Evolutionary conservation across 225 moss, liverwort and hornwort genomes (phyloP).

Genomic region (Sphagnum contortum): DNA sequence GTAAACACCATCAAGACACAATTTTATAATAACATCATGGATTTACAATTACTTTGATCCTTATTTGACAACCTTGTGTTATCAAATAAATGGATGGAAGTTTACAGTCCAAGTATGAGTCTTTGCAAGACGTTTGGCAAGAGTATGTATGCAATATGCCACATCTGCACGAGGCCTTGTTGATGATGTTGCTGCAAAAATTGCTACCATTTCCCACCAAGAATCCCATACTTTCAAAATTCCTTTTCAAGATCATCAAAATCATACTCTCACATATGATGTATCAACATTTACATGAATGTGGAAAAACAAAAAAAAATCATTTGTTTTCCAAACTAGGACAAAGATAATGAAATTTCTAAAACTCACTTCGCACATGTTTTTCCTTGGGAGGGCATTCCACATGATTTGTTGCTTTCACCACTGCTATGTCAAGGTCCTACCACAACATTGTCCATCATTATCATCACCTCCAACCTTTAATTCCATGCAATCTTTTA

Average conservation of each 20-base stretch:
- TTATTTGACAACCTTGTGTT: too few relatives aligned
- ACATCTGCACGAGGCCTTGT: slow-evolving; percentile 97
- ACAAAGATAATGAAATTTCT: too few relatives aligned
- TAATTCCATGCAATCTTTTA: not conserved
- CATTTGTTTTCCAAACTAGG: too few relatives aligned
- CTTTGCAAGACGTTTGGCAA: slow-evolving; percentile 96
- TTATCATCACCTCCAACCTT: not conserved
- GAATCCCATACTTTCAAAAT: too few relatives aligned
- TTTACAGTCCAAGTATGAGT: slow-evolving; percentile 99
- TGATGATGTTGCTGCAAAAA: slow-evolving; percentile 87
- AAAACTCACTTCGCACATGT: slow-evolving; percentile 90
- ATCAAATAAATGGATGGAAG: not conserved
- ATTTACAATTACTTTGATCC: too few relatives aligned
- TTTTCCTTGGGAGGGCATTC: slow-evolving; percentile 97
- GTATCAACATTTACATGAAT: too few relatives aligned
- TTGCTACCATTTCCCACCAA: slow-evolving; percentile 35
- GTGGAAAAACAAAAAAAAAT: too few relatives aligned
- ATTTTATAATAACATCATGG: too few relatives aligned
- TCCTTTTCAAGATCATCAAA: too few relatives aligned
- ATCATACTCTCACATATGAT: too few relatives aligned
- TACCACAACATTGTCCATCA: slow-evolving; percentile 16
- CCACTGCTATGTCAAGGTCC: slow-evolving; percentile 99
- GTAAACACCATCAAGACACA: too few relatives aligned
- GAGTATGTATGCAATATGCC: slow-evolving; percentile 94
- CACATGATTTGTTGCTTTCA: slow-evolving; percentile 98